phyloP scores from a whole-genome alignment of 2,329 filamentous ascomycete species.

The Trichoderma harzianum region DNA sequence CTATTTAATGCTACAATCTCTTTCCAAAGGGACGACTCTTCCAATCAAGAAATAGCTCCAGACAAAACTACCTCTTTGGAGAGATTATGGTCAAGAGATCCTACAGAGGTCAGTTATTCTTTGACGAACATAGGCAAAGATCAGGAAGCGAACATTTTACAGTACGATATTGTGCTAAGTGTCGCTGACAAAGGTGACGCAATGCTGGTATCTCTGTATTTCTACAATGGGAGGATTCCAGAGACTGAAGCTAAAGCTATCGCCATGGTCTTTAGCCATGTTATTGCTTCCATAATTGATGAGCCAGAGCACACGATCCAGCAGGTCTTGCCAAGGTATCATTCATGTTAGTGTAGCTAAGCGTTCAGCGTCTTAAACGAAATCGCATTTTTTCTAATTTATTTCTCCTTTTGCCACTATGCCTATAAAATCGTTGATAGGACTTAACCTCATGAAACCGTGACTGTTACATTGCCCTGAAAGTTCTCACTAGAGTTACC shows the following conservation, averaged over 20 bases:
- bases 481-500: slow-evolving; percentile 6
- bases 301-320: not conserved
- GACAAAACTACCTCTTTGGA: not conserved
- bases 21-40: not conserved
- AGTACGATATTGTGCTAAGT: not conserved
- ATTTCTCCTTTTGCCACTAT: not conserved
- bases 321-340: not conserved
- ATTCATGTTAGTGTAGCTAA: not conserved
- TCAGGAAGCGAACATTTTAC: not conserved
- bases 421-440: not conserved
- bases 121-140: not conserved
- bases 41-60: not conserved
- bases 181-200: not conserved
- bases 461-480: not conserved
- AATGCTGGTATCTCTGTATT: not conserved
- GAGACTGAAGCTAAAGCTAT: not conserved
- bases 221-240: not conserved
- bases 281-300: not conserved
- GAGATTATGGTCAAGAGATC: not conserved
- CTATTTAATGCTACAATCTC: not conserved
- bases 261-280: not conserved
- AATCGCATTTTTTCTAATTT: not conserved
- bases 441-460: not conserved
- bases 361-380: not conserved
- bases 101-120: not conserved